Base-by-base conservation (phyloP, 2,329 filamentous ascomycete species). In the Rhinocladiella mackenziei region DNA sequence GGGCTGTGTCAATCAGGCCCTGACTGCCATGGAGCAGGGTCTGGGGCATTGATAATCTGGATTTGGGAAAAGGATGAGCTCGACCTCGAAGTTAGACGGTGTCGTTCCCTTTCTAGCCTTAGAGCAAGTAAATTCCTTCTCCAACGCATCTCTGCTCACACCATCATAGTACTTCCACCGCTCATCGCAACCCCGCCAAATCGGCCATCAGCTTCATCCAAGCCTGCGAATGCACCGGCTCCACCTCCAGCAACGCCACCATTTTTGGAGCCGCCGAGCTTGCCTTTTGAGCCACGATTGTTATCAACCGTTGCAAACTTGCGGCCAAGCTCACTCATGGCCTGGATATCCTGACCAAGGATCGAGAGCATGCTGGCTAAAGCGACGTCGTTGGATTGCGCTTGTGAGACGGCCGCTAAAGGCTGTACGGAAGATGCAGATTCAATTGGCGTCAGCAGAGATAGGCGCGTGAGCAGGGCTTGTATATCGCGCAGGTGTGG, bases 401-500 rank as follows among this genome's bases (percentile, higher is more conserved):
- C 80, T 26, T 84, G 71, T 26, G 86, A 77, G 63, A 94, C 84
- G 23, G 77, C 72, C 19, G 81, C 73, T 60, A 91, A 86, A 0
- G 78, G 74, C 23, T 46, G 30, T 22, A 25, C 9, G 17, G 42
- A 26, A 3, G 42, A 18, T 11, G 74, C 72, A 18, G 73, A 68
- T 56, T 86, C 76, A 2, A 83, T 74, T 2, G 91, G 88, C 3
- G 84, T 80, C 41, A 96, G 77, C 13, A 97, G 81, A 28, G 85
- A 84, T 19, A 96, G 76, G 39, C 91, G 84, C 37, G 83, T 83
- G 51, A 95, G 78, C 29, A 96, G 81, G 2, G 89, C 84, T 59
- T 89, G 86, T 52, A 96, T 88, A 53, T 87, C 87, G 50, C 92
- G 88, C 22, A 98, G 80, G 30, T 96, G 82, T 1, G 80, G 76